These are phyloP conservation scores for Taphrina sp. DNA, from an alignment of 1,139 yeast species.

Conservation along the genomic window DNA sequence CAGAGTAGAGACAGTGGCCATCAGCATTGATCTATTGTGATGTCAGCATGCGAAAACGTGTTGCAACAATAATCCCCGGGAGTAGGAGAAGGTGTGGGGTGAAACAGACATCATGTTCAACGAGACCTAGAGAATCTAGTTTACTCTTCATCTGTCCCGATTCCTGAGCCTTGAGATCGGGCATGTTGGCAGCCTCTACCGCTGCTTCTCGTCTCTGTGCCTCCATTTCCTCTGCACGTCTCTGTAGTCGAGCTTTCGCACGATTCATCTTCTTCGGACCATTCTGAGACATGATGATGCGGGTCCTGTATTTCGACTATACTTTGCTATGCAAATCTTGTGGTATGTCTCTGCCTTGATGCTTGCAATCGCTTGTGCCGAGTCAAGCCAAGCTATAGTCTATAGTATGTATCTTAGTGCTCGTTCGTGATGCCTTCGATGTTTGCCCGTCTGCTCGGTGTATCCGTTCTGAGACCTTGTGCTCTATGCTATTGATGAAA, in stretches of 20 bases:
- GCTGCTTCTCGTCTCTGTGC: constrained; percentile 65
- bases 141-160: constrained; percentile 59
- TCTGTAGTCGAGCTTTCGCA: constrained; percentile 77
- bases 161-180: constrained; percentile 71
- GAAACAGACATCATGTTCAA: constrained; percentile 51
- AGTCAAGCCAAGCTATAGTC: too few relatives aligned
- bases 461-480: too few relatives aligned
- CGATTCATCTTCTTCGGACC: constrained; percentile 59
- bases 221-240: constrained; percentile 67
- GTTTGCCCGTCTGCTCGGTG: too few relatives aligned
- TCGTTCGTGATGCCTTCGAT: too few relatives aligned
- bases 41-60: too few relatives aligned
- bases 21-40: constrained; percentile 63
- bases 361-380: too few relatives aligned
- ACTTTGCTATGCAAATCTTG: too few relatives aligned
- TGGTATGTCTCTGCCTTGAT: too few relatives aligned
- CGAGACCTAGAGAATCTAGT: constrained; percentile 52
- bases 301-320: too few relatives aligned
- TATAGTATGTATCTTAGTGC: too few relatives aligned
- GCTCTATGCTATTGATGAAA: too few relatives aligned
- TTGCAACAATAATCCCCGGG: not conserved
- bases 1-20: constrained; percentile 90
- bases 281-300: not conserved
- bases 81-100: not conserved
- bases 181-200: constrained; percentile 62